A percentile compares a stretch with the other conserved stretches of the same genome.
phyloP scores from a whole-genome alignment of 306 rosid genomes.

The Trifolium pratense region DNA sequence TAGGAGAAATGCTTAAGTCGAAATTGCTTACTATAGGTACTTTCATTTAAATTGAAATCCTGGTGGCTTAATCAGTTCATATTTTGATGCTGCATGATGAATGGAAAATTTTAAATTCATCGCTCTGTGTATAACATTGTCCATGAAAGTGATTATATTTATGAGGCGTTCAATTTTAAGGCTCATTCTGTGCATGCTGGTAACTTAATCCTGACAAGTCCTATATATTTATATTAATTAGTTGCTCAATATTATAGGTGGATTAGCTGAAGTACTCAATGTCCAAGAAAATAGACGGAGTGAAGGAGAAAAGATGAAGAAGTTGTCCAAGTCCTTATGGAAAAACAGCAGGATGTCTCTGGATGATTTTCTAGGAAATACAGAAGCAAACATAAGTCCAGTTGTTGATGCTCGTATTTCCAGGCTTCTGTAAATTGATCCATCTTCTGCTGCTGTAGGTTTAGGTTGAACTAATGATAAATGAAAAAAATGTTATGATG shows the following conservation, averaged over 20 bases:
- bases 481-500: slow-evolving; percentile 16
- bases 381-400: slow-evolving; percentile 48
- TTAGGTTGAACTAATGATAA: slow-evolving; percentile 5
- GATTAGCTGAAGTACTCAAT: slow-evolving; percentile 74
- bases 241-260: slow-evolving; percentile 53
- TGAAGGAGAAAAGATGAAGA: slow-evolving; percentile 70
- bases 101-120: neutral
- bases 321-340: slow-evolving; percentile 70
- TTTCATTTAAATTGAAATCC: neutral
- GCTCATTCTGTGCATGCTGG: neutral
- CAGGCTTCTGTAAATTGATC: slow-evolving; percentile 58
- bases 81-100: neutral
- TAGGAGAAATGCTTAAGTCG: neutral
- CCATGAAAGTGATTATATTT: neutral
- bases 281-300: slow-evolving; percentile 77
- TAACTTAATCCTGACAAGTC: slow-evolving; percentile 3
- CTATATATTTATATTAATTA: slow-evolving; percentile 31
- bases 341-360: slow-evolving; percentile 67
- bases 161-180: neutral
- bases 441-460: slow-evolving; percentile 24
- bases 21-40: neutral
- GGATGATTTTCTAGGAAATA: slow-evolving; percentile 68
- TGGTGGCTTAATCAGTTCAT: neutral
- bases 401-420: slow-evolving; percentile 73
- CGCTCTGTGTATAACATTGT: too few relatives aligned